Base-by-base conservation (phyloP, 202 grass and related monocot genomes). In the Dendrocalamus latiflorus region DNA sequence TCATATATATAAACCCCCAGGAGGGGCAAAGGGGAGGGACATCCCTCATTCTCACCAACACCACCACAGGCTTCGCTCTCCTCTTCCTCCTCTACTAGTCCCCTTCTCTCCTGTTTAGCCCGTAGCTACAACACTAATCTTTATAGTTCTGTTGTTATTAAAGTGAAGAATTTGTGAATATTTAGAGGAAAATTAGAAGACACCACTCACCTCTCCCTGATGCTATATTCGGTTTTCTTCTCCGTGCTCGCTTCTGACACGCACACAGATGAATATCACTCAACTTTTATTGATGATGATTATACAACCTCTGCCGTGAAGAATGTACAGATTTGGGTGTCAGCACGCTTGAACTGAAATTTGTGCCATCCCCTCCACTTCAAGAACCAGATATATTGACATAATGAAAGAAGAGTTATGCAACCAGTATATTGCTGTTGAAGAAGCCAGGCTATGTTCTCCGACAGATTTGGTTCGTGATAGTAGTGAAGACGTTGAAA, bases 321-420 rank as follows among this genome's bases (percentile, higher is more conserved):
- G 83, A 81, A 53, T 78, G 38, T 60, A 74, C 78, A 74, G 67
- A 73, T 67, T 83, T 84, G 12, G 28, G 55, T 51, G 17, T 43
- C 41, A 49, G 63, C 26, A 87, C 82, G 24, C 74, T 81, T 85
- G 89, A 98, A 83, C 77, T 93, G 36, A 84, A 98, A 75, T 76
- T 90, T 56, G 83, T 86, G 24, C 28, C 88, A 22, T 82, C 85
- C 74, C 77, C 25, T 60, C 87, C 30, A 47, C 62, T 72, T 63
- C 54, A 78, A 75, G 77, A 81, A 88, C 81, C 81, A 47, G 62
- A 82, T 9, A 72, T 95, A 72, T 77, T 79, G 83, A 85, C 76
- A 88, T 88, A 83, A 74, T 83, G 76, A 88, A 90, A 68, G 80
- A 93, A 83, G 89, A 93, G 53, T 12, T 90, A 83, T 72, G 57